Conservation (phyloP, 257 asterid species). For the Sherardia arvensis region DNA sequence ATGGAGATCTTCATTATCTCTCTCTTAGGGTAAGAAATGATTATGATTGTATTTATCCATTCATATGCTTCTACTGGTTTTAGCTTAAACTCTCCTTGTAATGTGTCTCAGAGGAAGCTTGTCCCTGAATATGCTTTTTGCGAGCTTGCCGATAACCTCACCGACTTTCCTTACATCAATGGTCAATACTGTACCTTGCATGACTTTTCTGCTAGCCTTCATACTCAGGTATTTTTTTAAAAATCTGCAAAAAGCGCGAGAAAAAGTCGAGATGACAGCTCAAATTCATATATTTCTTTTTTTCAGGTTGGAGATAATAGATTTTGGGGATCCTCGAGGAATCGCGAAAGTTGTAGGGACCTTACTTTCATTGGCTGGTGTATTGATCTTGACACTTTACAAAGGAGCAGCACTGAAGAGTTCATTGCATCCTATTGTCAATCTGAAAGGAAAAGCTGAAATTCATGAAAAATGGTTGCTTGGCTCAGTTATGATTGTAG, state of each 20-base stretch:
- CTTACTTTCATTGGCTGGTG: constrained; percentile 55
- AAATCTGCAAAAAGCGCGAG: not conserved
- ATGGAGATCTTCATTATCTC: constrained; percentile 49
- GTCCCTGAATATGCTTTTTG: constrained; percentile 63
- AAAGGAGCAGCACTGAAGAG: constrained; percentile 45
- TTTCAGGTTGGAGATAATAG: constrained; percentile 52
- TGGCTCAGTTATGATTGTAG: constrained; percentile 42
- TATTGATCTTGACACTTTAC: constrained; percentile 55
- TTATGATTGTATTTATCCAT: not conserved
- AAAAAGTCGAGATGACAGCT: too few relatives aligned
- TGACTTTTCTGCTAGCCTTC: constrained; percentile 64
- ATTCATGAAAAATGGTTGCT: constrained; percentile 49
- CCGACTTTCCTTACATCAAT: constrained; percentile 58
- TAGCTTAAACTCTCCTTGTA: not conserved
- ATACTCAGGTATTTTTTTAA: constrained; percentile 43
- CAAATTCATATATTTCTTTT: too few relatives aligned
- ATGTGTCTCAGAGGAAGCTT: constrained; percentile 45
- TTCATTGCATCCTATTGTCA: constrained; percentile 33
- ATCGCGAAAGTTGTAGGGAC: constrained; percentile 56
- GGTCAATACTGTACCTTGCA: constrained; percentile 55
- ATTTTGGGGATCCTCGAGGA: constrained; percentile 41
- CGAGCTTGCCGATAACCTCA: constrained; percentile 53
- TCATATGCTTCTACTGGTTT: not conserved
- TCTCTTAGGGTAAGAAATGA: constrained; percentile 47
- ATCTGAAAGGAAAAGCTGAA: constrained; percentile 26